Percentiles rank a stretch among this genome's conserved stretches.
Conservation (phyloP, 768 basidiomycete species). For the Hemileccinum impolitum region DNA sequence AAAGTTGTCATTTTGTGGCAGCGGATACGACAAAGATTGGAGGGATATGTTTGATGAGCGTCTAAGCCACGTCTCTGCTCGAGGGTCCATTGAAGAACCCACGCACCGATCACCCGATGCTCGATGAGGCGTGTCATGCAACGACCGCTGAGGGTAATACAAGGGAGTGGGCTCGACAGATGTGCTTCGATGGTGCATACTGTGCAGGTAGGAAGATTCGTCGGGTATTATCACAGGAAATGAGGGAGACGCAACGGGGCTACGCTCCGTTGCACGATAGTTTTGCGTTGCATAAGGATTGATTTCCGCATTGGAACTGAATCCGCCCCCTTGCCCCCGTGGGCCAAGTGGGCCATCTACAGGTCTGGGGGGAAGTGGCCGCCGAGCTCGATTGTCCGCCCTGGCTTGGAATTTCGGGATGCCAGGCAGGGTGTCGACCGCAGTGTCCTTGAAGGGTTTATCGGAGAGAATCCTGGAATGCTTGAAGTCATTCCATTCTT, state of each 20-base stretch:
- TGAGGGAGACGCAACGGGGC: conserved; percentile 32
- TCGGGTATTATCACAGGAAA: conserved; percentile 31
- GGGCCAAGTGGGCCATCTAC: background rate
- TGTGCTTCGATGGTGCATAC: conserved; percentile 14
- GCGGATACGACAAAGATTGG: background rate
- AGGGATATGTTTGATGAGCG: conserved; percentile 9
- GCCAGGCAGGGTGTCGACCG: background rate
- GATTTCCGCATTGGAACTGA: background rate
- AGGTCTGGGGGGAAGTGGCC: conserved; percentile 29
- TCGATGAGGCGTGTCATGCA: conserved; percentile 20
- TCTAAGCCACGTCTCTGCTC: conserved; percentile 17
- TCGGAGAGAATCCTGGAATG: conserved; percentile 5
- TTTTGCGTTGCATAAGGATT: background rate
- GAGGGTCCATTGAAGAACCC: conserved; percentile 3
- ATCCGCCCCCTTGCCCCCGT: background rate
- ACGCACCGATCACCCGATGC: conserved; percentile 5
- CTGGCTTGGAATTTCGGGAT: conserved; percentile 1
- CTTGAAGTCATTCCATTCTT: conserved; percentile 14
- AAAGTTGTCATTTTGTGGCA: conserved; percentile 3
- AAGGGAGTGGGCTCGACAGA: conserved; percentile 20
- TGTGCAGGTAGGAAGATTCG: conserved; percentile 35
- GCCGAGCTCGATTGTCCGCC: conserved; percentile 5
- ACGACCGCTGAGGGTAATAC: conserved; percentile 21
- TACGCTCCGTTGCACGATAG: conserved; percentile 6
- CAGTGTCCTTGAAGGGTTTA: conserved; percentile 1